Evolutionary conservation across 2,329 filamentous ascomycete species (phyloP).

Genomic region (Beauveria varroae): DNA sequence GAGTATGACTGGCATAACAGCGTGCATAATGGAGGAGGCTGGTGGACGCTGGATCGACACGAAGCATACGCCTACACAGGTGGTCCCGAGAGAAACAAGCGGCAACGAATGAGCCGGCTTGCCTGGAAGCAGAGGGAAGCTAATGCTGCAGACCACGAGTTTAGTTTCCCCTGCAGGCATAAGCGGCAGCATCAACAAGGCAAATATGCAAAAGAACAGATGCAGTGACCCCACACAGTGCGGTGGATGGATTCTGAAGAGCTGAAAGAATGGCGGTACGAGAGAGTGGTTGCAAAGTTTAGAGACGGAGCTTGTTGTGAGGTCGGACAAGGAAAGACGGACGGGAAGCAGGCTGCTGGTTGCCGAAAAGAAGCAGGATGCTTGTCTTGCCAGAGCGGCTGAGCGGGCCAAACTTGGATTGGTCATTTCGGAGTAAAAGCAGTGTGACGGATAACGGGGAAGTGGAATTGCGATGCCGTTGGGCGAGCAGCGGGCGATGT

Average conservation of each 20-base stretch:
- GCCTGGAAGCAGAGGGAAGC: neutral
- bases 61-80: neutral
- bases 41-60: neutral
- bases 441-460: neutral
- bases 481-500: neutral
- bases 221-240: neutral
- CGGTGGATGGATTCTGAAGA: neutral
- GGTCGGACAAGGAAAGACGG: neutral
- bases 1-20: slow-evolving; percentile 3
- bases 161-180: neutral
- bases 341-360: neutral
- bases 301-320: neutral
- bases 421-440: neutral
- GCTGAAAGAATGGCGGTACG: neutral
- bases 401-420: neutral
- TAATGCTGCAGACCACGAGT: slow-evolving; percentile 1
- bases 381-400: neutral
- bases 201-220: neutral
- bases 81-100: neutral
- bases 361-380: neutral
- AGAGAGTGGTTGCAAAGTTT: neutral
- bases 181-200: neutral
- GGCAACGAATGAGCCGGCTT: neutral
- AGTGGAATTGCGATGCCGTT: neutral
- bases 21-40: slow-evolving; percentile 2